A percentile compares a stretch with the other conserved stretches of the same genome.
Evolutionary conservation across 176 grass and related monocot species (phyloP).

Genomic region (Phoenix dactylifera): DNA sequence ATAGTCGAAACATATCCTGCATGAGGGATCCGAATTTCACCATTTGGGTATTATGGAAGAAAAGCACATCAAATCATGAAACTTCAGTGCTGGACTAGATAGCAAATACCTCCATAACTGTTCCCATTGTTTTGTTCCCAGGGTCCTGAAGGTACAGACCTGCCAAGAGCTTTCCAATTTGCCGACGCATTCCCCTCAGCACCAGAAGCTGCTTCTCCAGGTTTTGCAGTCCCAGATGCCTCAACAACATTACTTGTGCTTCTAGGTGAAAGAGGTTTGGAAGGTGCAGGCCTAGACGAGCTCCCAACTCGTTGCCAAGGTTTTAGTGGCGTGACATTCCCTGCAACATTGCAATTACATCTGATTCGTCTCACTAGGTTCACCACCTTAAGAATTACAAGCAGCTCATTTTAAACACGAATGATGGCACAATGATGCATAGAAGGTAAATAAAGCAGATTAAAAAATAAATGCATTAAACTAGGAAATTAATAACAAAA

Average conservation of each 20-base stretch:
- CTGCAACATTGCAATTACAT: background rate
- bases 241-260: slow-evolving; percentile 79
- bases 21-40: slow-evolving; percentile 1
- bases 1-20: slow-evolving; percentile 68
- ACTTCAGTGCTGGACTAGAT: too few species aligned
- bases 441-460: too few species aligned
- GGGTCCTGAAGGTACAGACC: slow-evolving; percentile 54
- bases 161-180: slow-evolving; percentile 25
- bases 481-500: too few species aligned
- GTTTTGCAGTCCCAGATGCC: slow-evolving; percentile 77
- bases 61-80: too few species aligned
- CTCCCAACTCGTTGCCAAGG: slow-evolving; percentile 55
- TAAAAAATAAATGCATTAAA: too few species aligned
- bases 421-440: too few species aligned
- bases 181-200: slow-evolving; percentile 26
- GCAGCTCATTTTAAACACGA: too few species aligned
- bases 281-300: slow-evolving; percentile 34
- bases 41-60: too few species aligned
- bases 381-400: too few species aligned
- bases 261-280: slow-evolving; percentile 65
- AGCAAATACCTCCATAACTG: slow-evolving; percentile 51
- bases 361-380: too few species aligned
- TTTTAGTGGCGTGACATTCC: background rate
- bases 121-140: slow-evolving; percentile 74
- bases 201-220: slow-evolving; percentile 48